Evolutionary conservation across 768 basidiomycete species (phyloP).

Genomic region (Lactarius quietus): DNA sequence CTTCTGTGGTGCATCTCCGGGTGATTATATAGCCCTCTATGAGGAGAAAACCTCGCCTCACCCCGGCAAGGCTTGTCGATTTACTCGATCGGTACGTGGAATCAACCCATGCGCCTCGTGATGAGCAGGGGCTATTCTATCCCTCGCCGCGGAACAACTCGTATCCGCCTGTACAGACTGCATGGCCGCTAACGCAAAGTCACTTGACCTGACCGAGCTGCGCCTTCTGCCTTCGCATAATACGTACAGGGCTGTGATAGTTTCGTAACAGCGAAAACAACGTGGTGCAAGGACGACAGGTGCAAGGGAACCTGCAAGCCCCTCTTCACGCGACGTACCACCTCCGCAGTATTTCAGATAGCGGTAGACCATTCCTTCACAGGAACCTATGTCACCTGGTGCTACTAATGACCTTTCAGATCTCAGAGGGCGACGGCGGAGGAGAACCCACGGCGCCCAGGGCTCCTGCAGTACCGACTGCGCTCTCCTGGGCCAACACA

Average conservation of each 20-base stretch:
- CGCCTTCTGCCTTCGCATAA: conserved; percentile 55
- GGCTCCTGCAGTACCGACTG: too few species aligned
- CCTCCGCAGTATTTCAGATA: too few species aligned
- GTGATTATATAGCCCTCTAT: conserved; percentile 57
- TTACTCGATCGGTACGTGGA: conserved; percentile 52
- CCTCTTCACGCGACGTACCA: too few species aligned
- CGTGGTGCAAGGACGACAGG: too few species aligned
- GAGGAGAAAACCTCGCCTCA: conserved; percentile 62
- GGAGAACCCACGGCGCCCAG: too few species aligned
- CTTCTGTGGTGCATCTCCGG: conserved; percentile 59
- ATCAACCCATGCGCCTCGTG: not conserved
- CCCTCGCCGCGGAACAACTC: conserved; percentile 66
- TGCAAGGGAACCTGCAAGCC: too few species aligned
- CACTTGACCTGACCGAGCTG: conserved; percentile 65
- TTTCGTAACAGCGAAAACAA: too few species aligned
- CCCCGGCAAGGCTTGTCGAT: conserved; percentile 65
- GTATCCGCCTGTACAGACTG: conserved; percentile 50
- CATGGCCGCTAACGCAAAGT: conserved; percentile 60
- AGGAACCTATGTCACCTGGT: too few species aligned
- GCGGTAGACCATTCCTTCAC: too few species aligned
- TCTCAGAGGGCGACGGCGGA: too few species aligned
- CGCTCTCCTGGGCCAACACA: too few species aligned
- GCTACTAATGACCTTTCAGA: too few species aligned
- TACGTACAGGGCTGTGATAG: conserved; percentile 47
- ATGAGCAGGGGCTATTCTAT: conserved; percentile 51